These are phyloP conservation scores for Apiospora hydei DNA, from an alignment of 2,329 filamentous ascomycete genomes.

Conservation along the genomic window DNA sequence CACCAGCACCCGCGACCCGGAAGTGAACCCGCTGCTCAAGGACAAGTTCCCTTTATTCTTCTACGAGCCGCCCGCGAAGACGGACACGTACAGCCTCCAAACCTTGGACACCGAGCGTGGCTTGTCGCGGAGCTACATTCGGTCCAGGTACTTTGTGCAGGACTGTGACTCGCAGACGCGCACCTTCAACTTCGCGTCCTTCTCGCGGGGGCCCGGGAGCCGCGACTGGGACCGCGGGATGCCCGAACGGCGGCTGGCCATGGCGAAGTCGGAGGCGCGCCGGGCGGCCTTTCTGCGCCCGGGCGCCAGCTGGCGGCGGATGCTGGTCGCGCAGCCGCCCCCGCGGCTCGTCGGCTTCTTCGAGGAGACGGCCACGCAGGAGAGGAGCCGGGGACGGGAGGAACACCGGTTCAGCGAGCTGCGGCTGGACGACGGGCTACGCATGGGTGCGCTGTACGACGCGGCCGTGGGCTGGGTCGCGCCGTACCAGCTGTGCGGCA, in stretches of 20 bases:
- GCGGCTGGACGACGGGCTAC: not conserved
- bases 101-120: no score
- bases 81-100: no score
- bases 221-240: no score
- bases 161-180: not conserved
- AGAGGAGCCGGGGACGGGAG: not conserved
- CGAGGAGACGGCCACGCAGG: not conserved
- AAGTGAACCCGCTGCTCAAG: not conserved
- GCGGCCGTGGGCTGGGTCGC: not conserved
- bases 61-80: not conserved
- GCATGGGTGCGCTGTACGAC: not conserved
- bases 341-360: not conserved
- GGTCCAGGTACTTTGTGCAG: no score
- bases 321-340: not conserved
- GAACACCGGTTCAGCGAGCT: not conserved
- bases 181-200: not conserved
- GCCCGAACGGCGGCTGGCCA: no score
- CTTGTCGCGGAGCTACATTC: no score
- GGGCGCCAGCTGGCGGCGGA: not conserved
- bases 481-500: not conserved
- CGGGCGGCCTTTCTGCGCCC: not conserved
- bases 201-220: not conserved
- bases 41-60: not conserved
- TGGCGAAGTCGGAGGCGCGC: no score
- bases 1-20: not conserved